Percentiles rank a stretch among this genome's conserved stretches.
These are phyloP conservation scores for Hericium erinaceus DNA, from an alignment of 768 basidiomycete species.

Conservation along the genomic window DNA sequence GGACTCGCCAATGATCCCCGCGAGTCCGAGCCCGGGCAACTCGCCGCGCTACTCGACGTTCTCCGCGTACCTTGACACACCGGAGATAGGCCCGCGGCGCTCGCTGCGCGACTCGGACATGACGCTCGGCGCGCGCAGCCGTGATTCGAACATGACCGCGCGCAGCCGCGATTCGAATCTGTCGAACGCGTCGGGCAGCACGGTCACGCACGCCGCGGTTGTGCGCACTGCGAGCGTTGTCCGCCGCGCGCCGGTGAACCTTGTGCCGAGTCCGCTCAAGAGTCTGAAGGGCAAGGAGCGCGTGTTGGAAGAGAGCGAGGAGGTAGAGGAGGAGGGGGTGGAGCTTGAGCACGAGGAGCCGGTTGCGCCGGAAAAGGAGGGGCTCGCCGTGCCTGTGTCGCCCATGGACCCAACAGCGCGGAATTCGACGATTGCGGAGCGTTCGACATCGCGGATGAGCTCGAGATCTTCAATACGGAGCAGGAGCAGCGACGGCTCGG, in stretches of 20 bases:
- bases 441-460: neutral
- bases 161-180: neutral
- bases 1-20: neutral
- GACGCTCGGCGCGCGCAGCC: slow-evolving; percentile 6
- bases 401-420: neutral
- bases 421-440: neutral
- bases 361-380: neutral
- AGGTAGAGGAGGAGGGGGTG: slow-evolving; percentile 1
- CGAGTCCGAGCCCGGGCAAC: neutral
- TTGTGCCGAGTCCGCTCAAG: slow-evolving; percentile 1
- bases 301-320: neutral
- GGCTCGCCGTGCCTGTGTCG: neutral
- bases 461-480: slow-evolving; percentile 2
- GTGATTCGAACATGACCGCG: slow-evolving; percentile 3
- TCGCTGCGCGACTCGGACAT: slow-evolving; percentile 4
- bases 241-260: slow-evolving; percentile 11
- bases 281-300: slow-evolving; percentile 5
- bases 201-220: slow-evolving; percentile 13
- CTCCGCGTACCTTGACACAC: neutral
- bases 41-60: neutral
- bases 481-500: neutral
- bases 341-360: neutral
- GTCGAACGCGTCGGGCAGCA: slow-evolving; percentile 7
- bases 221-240: slow-evolving; percentile 14
- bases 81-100: slow-evolving; percentile 5